Conservation (phyloP, 2,329 filamentous ascomycete species). For the Talaromyces sp. region DNA sequence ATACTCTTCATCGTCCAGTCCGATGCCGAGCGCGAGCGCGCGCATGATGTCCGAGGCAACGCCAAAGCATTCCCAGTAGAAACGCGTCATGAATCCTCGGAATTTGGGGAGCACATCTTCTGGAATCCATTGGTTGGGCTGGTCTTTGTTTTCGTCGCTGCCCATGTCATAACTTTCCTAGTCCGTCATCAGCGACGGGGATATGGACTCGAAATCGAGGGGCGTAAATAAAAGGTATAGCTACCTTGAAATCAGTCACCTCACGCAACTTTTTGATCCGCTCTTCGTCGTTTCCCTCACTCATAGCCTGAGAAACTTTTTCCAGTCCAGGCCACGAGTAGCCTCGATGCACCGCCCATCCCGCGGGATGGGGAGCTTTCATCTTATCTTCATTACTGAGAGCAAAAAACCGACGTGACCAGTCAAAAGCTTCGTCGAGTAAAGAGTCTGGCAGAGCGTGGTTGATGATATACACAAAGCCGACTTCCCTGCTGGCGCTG, state of each 20-base stretch:
- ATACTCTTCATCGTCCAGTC: constrained; percentile 40
- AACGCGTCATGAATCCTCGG: constrained; percentile 42
- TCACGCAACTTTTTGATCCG: constrained; percentile 39
- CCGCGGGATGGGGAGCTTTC: constrained; percentile 46
- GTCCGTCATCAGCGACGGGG: not conserved
- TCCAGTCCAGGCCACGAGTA: constrained; percentile 53
- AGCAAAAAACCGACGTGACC: constrained; percentile 41
- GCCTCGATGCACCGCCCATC: constrained; percentile 48
- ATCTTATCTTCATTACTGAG: constrained; percentile 43
- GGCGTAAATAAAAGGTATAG: no score
- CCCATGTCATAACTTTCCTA: constrained; percentile 52
- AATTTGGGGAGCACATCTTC: constrained; percentile 42
- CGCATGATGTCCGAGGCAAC: constrained; percentile 42
- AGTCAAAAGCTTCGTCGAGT: constrained; percentile 41
- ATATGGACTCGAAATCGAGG: not conserved
- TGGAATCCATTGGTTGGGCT: constrained; percentile 49
- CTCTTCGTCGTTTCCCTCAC: constrained; percentile 37
- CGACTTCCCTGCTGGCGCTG: constrained; percentile 39
- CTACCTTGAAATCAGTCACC: constrained; percentile 49
- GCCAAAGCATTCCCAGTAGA: constrained; percentile 46
- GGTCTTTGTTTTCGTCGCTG: constrained; percentile 38
- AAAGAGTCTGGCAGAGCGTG: constrained; percentile 38
- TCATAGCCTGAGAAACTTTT: constrained; percentile 47
- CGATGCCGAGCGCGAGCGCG: constrained; percentile 45
- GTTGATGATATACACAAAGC: constrained; percentile 46